These are phyloP conservation scores for Magnusiomyces suaveolens DNA, from an alignment of 1,139 yeast genomes.

Conservation along the genomic window DNA sequence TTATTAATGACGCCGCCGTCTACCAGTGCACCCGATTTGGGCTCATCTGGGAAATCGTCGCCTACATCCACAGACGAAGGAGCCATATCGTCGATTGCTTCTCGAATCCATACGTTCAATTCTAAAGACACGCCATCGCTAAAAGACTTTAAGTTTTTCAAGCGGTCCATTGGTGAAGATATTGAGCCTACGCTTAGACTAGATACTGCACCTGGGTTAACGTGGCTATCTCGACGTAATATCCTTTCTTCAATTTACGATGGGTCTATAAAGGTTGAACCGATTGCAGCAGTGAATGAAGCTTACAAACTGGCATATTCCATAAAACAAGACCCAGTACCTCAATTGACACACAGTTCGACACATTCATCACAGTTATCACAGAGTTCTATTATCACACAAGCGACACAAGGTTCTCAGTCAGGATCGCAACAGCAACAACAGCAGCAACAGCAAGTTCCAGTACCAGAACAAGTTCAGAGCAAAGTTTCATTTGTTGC, in stretches of 20 bases:
- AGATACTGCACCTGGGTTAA: constrained; percentile 51
- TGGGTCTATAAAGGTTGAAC: constrained; percentile 76
- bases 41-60: constrained; percentile 17
- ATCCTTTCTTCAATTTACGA: constrained; percentile 63
- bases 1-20: constrained; percentile 8
- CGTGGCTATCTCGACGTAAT: constrained; percentile 50
- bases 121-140: constrained; percentile 22
- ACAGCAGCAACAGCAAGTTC: neutral
- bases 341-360: no score
- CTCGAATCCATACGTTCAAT: constrained; percentile 10
- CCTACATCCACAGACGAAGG: constrained; percentile 16
- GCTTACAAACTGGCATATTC: constrained; percentile 21
- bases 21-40: neutral
- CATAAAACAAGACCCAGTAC: neutral
- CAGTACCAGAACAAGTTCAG: neutral
- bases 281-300: constrained; percentile 77
- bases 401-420: neutral
- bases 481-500: neutral
- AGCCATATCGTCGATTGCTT: constrained; percentile 6
- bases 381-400: neutral
- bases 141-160: constrained; percentile 53
- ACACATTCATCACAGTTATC: neutral
- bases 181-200: constrained; percentile 60
- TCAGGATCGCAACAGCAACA: no score
- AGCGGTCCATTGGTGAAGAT: constrained; percentile 62